phyloP scores from a whole-genome alignment of 495 filamentous ascomycete species.

The Aspergillus bertholletiae region DNA sequence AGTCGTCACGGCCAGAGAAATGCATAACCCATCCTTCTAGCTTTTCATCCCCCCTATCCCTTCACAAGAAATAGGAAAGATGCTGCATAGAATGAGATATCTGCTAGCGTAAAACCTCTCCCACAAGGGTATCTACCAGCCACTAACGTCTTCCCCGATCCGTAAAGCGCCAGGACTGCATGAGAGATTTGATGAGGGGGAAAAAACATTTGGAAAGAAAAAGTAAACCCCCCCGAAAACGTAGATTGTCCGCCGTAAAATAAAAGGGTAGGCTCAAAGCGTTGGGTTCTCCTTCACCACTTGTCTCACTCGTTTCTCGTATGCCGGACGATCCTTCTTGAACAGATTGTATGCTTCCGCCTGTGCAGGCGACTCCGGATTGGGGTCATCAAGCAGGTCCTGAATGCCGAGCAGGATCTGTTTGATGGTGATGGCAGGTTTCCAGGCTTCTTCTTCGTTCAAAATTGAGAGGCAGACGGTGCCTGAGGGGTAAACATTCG shows the following conservation, averaged over 20 bases:
- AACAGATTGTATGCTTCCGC: slow-evolving; percentile 97
- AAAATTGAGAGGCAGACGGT: slow-evolving; percentile 97
- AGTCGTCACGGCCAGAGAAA: not conserved
- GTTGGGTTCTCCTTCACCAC: slow-evolving; percentile 86
- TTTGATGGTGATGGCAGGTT: slow-evolving; percentile 96
- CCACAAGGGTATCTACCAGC: not conserved
- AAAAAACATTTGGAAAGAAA: not conserved
- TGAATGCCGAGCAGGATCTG: slow-evolving; percentile 95
- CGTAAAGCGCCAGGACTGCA: not conserved
- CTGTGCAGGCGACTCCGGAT: slow-evolving; percentile 94
- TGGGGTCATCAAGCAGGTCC: slow-evolving; percentile 91
- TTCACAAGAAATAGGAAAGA: not conserved
- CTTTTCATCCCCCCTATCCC: not conserved
- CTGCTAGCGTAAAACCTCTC: not conserved
- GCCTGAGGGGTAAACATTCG: slow-evolving; percentile 97
- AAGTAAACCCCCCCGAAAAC: not conserved
- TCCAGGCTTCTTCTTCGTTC: slow-evolving; percentile 98
- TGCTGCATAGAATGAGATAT: not conserved
- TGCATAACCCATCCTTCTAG: not conserved
- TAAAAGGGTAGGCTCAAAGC: slow-evolving; percentile 33
- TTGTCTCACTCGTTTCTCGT: slow-evolving; percentile 81
- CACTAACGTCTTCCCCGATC: not conserved
- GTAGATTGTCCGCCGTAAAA: not conserved
- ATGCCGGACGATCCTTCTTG: slow-evolving; percentile 83
- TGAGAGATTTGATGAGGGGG: not conserved